Evolutionary conservation across 1,139 yeast species (phyloP), one percentile per base, ranked within the genome.

Genomic region (Wickerhamomyces sp.): DNA sequence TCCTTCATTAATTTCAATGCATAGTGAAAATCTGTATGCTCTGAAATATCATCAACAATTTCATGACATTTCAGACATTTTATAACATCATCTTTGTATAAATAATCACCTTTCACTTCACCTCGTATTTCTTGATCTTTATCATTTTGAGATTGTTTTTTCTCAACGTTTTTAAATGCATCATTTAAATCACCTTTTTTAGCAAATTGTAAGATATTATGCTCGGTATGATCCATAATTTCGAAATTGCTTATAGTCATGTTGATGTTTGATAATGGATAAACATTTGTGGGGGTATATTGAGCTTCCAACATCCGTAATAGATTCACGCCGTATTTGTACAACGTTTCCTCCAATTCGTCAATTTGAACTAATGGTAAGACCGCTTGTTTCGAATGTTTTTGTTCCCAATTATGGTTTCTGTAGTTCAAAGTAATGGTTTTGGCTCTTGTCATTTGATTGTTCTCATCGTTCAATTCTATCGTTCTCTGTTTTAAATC

Each of bases 391-490:
- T 64, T 65, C 1, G 82, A 69, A 43, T 60, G 61, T 5, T 49
- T 32, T 13, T 28, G 20, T 11, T 18, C 23, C 6, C 45, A 37
- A 11, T 44, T 49, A 1, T 46, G 38, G 45, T 59, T 51, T 15
- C 54, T 45, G 17, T 67, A 44, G 32, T 63, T 59, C 1, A 78
- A 43, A 5, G 72, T 59, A 5, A 76, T 44, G 0, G 82, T 77
- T 37, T 70, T 70, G 1, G 87, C 85, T 30, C 81, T 50, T 21
- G 69, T 45, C 16, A 28, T 37, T 16, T 37, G 31, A 2, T 41
- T 37, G 22, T 40, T 43, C 61, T 87, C 95, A 45, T 86, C 93
- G 49, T 82, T 89, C 24, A 81, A 57, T 48, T 89, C 97, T 19
- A 71, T 62, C 11, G 88, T 55, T 34, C 98, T 59, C 36, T 80